Percentiles rank a stretch among this genome's conserved stretches.
Conservation (phyloP, 805 yeast genomes). For the Lipomyces anomalus region DNA sequence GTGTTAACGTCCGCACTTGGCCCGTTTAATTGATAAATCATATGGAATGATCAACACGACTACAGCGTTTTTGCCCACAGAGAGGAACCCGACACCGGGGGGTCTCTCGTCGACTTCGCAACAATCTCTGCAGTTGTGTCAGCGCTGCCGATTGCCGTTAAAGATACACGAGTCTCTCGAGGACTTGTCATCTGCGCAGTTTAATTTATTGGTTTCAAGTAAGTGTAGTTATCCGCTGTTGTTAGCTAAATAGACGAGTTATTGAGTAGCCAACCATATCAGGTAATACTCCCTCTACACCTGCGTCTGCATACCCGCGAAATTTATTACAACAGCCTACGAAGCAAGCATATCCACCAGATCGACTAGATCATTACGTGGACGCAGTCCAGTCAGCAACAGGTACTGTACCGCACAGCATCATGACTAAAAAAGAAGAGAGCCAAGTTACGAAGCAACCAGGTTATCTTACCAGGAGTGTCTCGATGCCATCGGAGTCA, state of each 20-base stretch:
- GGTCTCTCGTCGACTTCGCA: neutral
- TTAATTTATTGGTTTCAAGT: constrained; percentile 16
- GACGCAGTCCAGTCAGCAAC: neutral
- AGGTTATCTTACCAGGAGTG: neutral
- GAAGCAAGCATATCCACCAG: constrained; percentile 1
- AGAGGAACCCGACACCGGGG: neutral
- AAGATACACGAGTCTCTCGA: constrained; percentile 16
- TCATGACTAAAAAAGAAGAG: neutral
- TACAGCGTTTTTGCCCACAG: neutral
- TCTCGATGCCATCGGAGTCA: constrained; percentile 1
- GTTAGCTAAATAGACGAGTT: neutral
- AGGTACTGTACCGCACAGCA: neutral
- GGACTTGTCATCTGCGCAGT: constrained; percentile 6
- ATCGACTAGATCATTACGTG: constrained; percentile 2
- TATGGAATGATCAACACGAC: neutral
- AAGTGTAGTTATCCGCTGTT: neutral
- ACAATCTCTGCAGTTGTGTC: constrained; percentile 8
- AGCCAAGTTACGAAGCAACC: too few species aligned
- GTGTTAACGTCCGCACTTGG: too few species aligned
- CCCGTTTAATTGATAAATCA: too few species aligned
- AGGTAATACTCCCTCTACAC: too few species aligned
- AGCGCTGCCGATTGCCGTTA: constrained; percentile 24
- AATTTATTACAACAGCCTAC: neutral
- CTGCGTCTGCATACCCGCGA: neutral
- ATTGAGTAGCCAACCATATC: neutral